phyloP scores from a whole-genome alignment of 352 stramenopile species.

The Globisporangium barbulae region DNA sequence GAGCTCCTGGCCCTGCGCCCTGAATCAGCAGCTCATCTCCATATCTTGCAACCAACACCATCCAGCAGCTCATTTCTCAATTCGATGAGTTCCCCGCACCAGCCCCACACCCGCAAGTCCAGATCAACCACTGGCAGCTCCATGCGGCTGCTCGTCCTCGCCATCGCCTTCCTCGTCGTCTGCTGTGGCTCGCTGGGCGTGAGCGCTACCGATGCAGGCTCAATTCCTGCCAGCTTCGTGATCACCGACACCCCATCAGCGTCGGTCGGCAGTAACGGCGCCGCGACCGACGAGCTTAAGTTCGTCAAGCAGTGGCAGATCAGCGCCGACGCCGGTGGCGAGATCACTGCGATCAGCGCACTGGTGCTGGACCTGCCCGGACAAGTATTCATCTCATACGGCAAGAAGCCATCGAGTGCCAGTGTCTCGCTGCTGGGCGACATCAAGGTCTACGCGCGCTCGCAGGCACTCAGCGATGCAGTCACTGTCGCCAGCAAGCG shows the following conservation, averaged over 20 bases:
- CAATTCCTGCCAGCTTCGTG: not conserved
- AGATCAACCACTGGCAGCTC: not conserved
- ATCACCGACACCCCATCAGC: not conserved
- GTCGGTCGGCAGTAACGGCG: not conserved
- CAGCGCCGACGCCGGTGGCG: not conserved
- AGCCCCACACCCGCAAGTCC: not conserved
- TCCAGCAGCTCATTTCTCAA: not conserved
- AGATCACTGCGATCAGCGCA: not conserved
- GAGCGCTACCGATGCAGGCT: not conserved
- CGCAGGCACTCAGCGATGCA: not conserved
- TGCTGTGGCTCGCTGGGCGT: not conserved
- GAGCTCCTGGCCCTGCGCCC: too few species aligned
- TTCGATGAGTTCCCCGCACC: not conserved
- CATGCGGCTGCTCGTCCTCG: not conserved
- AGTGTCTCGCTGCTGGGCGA: not conserved
- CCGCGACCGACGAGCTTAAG: not conserved
- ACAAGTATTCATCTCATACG: slow-evolving; percentile 13
- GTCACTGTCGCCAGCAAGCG: not conserved
- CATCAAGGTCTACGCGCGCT: slow-evolving; percentile 8
- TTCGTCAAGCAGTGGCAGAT: slow-evolving; percentile 1
- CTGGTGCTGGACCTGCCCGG: not conserved
- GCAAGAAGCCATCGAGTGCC: not conserved
- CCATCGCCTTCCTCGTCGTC: not conserved
- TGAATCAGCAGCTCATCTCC: too few species aligned
- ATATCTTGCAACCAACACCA: too few species aligned